Conservation (phyloP, 805 yeast genomes). For the Saturnispora halmiae region DNA sequence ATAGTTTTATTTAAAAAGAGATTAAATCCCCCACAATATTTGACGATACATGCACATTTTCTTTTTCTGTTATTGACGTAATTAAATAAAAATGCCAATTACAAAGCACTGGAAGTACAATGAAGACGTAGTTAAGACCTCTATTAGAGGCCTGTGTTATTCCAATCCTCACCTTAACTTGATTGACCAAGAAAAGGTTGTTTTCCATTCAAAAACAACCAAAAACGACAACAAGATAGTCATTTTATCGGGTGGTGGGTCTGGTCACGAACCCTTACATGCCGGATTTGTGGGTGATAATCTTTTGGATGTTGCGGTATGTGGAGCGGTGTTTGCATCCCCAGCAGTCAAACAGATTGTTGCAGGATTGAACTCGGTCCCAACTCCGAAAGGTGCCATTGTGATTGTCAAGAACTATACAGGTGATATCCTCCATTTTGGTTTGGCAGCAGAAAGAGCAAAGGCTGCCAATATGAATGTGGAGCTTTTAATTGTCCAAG, state of each 20-base stretch:
- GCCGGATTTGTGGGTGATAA: constrained; percentile 88
- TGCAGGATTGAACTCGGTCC: constrained; percentile 55
- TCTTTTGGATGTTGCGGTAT: constrained; percentile 75
- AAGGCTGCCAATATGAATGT: constrained; percentile 65
- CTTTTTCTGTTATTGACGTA: background rate
- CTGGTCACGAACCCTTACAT: constrained; percentile 94
- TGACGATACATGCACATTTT: too few relatives aligned
- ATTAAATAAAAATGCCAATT: constrained; percentile 7
- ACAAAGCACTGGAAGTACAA: constrained; percentile 13
- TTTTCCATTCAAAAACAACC: constrained; percentile 31
- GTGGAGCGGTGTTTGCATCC: constrained; percentile 88
- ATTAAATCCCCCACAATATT: too few relatives aligned
- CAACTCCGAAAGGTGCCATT: constrained; percentile 54
- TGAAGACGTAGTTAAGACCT: constrained; percentile 10
- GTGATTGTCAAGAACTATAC: constrained; percentile 87
- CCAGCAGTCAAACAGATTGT: constrained; percentile 79
- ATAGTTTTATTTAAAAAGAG: too few relatives aligned
- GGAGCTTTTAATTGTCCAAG: constrained; percentile 72
- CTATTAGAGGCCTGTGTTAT: constrained; percentile 11
- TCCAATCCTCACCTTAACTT: constrained; percentile 47
- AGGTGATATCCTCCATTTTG: constrained; percentile 90
- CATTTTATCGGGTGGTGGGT: constrained; percentile 84
- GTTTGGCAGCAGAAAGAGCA: constrained; percentile 83
- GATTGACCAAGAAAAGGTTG: constrained; percentile 49
- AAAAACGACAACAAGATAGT: constrained; percentile 51